Base-by-base conservation (phyloP, 106 monocot species). In the Apostasia shenzhenica region DNA sequence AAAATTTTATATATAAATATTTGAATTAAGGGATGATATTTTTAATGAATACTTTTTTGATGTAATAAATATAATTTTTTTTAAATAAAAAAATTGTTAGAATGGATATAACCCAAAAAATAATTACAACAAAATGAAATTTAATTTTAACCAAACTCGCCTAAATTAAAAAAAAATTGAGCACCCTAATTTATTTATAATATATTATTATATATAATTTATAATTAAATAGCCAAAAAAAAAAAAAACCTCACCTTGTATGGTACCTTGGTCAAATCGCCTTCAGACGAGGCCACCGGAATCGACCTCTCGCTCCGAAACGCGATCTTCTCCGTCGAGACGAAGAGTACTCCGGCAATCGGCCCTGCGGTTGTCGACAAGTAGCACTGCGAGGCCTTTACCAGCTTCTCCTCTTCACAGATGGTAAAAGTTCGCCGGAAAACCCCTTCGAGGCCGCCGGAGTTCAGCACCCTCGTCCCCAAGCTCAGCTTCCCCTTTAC, bases 331-430 rank as follows among this genome's bases (percentile, higher is more conserved):
- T 74, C 63, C 13, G 65, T 74, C 10, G 82, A 82, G n/a, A 82
- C 56, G 53, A 78, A 82, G 54, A 82, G 77, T 38, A 82, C 39
- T 0, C 82, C 82, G 2, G 82, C 70, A 1, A 82, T 73, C 38
- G 82, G 82, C 44, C 82, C 82, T 0, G 74, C 73, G 0, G 82
- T 82, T 26, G 82, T 78, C 10, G 77, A 82, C 12, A 78, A 14
- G 57, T 78, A 82, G 51, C 82, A 78, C 53, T 74, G 73, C 8
- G 42, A 77, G 8, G 77, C 81, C 63, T 69, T 81, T 11, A 70
- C 52, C 58, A 81, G 48, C 42, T 69, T 77, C 77, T 81, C 81
- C n/a, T 46, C 68, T 69, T 77, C 73, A 6, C 9, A 45, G 8
- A 59, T 57, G 0, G 68, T 59, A 53, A 81, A 81, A n/a, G 45